Conservation (phyloP, 176 grass and related monocot genomes). For the Puya raimondii region DNA sequence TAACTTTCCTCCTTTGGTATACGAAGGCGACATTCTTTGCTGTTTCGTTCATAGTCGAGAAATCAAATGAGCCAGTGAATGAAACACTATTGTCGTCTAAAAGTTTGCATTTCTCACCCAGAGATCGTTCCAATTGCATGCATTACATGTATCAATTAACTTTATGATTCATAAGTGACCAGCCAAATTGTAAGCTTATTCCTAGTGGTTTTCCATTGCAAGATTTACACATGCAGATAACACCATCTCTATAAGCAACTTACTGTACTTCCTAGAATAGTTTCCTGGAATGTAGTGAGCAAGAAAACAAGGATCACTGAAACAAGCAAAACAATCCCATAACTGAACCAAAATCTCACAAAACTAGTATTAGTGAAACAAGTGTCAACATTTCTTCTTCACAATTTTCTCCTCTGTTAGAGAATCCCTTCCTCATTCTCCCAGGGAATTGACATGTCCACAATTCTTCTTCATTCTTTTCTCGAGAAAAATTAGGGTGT, state of each 20-base stretch:
- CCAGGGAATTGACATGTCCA: too few relatives aligned
- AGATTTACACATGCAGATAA: background rate
- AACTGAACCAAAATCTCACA: background rate
- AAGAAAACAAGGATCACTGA: background rate
- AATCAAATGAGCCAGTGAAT: slow-evolving; percentile 9
- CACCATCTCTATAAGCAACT: background rate
- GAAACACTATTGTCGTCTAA: slow-evolving; percentile 16
- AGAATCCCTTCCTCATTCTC: too few relatives aligned
- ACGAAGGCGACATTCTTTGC: background rate
- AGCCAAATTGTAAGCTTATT: background rate
- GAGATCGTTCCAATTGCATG: slow-evolving; percentile 5
- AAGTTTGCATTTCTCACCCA: slow-evolving; percentile 32
- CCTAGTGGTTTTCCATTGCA: slow-evolving; percentile 9
- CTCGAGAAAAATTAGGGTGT: too few relatives aligned
- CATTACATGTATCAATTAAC: slow-evolving; percentile 26
- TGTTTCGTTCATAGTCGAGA: background rate
- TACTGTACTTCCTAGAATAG: background rate
- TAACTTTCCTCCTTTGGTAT: background rate
- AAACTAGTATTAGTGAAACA: background rate
- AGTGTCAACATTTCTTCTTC: too few relatives aligned
- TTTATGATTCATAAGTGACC: slow-evolving; percentile 13
- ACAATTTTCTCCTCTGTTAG: too few relatives aligned
- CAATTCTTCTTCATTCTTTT: too few relatives aligned
- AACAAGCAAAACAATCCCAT: background rate
- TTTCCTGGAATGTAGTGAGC: background rate